Base-by-base conservation (phyloP, 208 protist species). In the Leishmania mexicana region DNA sequence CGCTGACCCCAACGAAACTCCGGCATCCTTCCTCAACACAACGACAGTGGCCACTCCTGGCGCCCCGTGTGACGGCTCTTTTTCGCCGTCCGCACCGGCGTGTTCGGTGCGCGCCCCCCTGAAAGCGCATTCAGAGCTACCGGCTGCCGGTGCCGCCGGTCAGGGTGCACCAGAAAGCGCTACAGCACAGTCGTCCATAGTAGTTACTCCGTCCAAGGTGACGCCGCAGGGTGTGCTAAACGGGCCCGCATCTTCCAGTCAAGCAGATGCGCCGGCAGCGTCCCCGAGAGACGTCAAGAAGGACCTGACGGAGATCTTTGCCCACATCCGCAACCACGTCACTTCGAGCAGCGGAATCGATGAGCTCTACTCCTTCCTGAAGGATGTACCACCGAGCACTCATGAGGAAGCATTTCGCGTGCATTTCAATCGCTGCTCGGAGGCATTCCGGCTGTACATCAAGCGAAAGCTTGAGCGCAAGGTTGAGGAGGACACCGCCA, bases 371-470 rank as follows among this genome's bases (percentile, higher is more conserved):
- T 62, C 28, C 31, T 93, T 90, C 45, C 64, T 96, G 11, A 73
- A 86, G 78, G 47, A 86, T 42, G 64, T 78, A 51, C 64, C 83
- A 19, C 81, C 80, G 31, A 75, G 11, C 45, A 83, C 74, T 19
- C 91, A 87, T 70, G 91, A 93, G 70, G 85, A 89, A 17, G 85
- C 90, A 3, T 96, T 97, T 85, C 86, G 92, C 45, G 81, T 90
- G 79, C 93, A 97, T 49, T 94, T 96, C 74, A 87, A 88, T 35
- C 87, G 93, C 42, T 97, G 95, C 86, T 96, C 93, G 7, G 92
- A 96, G 72, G 90, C 92, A 3, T 97, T 97, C 53, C 89, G 92
- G 24, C 77, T 92, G n/a, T 96, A 95, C 83, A 95, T 97, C 49
- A 95, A 95, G 73, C 87, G 93, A 67, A 95, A 96, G 74, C 83